phyloP scores from a whole-genome alignment of 495 filamentous ascomycete genomes.

The Pyrenopolyporus hunteri region DNA sequence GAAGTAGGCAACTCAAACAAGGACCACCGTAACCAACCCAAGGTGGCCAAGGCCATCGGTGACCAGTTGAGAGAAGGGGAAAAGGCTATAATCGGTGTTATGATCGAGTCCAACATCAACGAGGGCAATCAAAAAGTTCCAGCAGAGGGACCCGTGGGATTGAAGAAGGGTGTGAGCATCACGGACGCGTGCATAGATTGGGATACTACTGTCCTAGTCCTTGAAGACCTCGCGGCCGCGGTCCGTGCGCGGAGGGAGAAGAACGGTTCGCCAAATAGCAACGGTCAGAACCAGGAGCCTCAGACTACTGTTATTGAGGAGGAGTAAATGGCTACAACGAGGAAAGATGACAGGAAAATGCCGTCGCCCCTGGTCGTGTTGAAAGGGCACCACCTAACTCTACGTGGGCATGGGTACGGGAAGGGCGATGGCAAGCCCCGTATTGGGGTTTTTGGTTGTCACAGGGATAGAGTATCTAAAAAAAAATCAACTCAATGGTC shows the following conservation, averaged over 20 bases:
- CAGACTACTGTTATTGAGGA: slow-evolving; percentile 52
- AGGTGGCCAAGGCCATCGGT: slow-evolving; percentile 81
- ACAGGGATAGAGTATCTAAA: slow-evolving; percentile 2
- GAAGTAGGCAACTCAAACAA: slow-evolving; percentile 71
- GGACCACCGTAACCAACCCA: slow-evolving; percentile 86
- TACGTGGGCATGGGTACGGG: not conserved
- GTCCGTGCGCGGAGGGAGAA: slow-evolving; percentile 74
- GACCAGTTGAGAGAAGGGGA: slow-evolving; percentile 89
- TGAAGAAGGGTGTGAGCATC: slow-evolving; percentile 94
- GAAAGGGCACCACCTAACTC: not conserved
- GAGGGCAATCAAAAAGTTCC: slow-evolving; percentile 97
- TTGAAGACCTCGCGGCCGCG: slow-evolving; percentile 87
- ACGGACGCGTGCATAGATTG: slow-evolving; percentile 98
- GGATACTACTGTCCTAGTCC: slow-evolving; percentile 81
- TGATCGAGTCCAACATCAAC: slow-evolving; percentile 98
- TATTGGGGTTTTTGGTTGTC: not conserved
- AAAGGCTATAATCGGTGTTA: slow-evolving; percentile 88
- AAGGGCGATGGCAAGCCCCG: not conserved
- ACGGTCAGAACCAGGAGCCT: slow-evolving; percentile 30
- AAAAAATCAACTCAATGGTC: slow-evolving; percentile 5
- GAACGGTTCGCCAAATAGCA: slow-evolving; percentile 38
- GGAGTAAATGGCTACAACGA: slow-evolving; percentile 41
- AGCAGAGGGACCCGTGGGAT: slow-evolving; percentile 72
- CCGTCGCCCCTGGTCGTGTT: not conserved
- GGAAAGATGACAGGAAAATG: not conserved